phyloP scores from a whole-genome alignment of 106 monocot genomes.

The Posidonia australis region DNA sequence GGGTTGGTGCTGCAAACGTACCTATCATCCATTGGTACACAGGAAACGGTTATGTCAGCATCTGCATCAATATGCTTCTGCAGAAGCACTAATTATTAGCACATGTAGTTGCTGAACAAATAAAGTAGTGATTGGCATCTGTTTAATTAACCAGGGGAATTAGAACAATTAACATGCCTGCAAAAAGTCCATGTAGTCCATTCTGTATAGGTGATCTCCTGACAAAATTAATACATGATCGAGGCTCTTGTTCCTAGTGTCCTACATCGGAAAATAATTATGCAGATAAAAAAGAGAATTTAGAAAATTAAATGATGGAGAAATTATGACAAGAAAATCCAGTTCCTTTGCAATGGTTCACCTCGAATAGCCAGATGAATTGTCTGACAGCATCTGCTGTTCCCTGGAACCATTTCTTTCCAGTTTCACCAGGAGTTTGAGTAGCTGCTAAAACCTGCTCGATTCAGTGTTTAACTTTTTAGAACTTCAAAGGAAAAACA shows the following conservation, averaged over 20 bases:
- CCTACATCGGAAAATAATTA: slow-evolving; percentile 23
- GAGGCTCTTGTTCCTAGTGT: slow-evolving; percentile 59
- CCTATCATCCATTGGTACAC: slow-evolving; percentile 76
- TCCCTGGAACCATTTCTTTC: slow-evolving; percentile 93
- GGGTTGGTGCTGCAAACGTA: slow-evolving; percentile 13
- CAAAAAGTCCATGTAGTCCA: slow-evolving; percentile 91
- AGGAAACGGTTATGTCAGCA: slow-evolving; percentile 80
- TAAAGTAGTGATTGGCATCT: too few relatives aligned
- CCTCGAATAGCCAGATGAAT: slow-evolving; percentile 95
- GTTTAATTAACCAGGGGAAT: neutral
- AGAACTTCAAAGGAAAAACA: neutral
- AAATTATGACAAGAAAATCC: too few relatives aligned
- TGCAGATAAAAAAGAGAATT: neutral
- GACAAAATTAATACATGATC: slow-evolving; percentile 73
- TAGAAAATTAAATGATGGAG: neutral
- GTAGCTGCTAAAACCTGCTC: slow-evolving; percentile 83
- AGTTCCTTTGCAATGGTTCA: neutral
- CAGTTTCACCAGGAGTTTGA: slow-evolving; percentile 80
- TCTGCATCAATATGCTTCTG: slow-evolving; percentile 74
- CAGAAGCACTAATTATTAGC: slow-evolving; percentile 8
- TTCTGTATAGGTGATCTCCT: slow-evolving; percentile 86
- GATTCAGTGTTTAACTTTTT: neutral
- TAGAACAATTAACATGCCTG: slow-evolving; percentile 36
- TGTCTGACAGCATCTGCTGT: slow-evolving; percentile 97
- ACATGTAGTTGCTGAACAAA: too few relatives aligned